Evolutionary conservation across 2,329 filamentous ascomycete genomes (phyloP), one percentile per base, ranked within the genome.

Genomic region (Ophiocordyceps camponoti-floridani): DNA sequence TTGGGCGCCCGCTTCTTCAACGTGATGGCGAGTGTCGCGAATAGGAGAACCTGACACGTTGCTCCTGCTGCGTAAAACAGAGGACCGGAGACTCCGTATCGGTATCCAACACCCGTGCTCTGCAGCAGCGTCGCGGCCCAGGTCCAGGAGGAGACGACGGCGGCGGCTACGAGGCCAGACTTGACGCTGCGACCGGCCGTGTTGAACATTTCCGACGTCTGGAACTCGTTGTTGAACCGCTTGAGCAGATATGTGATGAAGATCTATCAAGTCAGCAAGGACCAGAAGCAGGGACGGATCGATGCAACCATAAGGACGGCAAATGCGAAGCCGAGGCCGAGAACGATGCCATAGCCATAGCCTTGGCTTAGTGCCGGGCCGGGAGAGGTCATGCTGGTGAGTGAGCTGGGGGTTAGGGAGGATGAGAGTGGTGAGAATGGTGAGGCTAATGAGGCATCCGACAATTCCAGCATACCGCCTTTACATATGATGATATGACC

Each of bases 81-180:
- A 10, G 66, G 65, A 13, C 75, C 77, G 0, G 73, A 70, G 37
- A 83, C 70, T 12, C 79, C 83, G 56, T 89, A 89, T 49, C 76
- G 69, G 60, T 94, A 94, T 49, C 84, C 84, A 16, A 94, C 82
- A n/a, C 79, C 75, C 1, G 83, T 80, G 1, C 77, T 83, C 56
- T 91, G 84, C 2, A 91, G 69, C 1, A 89, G 67, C 0, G 84
- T 91, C 19, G 84, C 86, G 0, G 85, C 86, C 86, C 86, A 94
- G 0, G 87, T 94, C 87, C 88, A 94, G 5, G 82, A 87, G 14
- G 82, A 88, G 4, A 94, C 85, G n/a, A 94, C 87, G 14, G 86
- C 87, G 5, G 84, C 84, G 11, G 84, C 84, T 1, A 94, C 85
- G 13, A 94, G 70, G 40, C 87, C 88, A 9, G 84, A 87, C 58